Conservation (phyloP, 169 alveolate species). For the Amoebophrya sp. region DNA sequence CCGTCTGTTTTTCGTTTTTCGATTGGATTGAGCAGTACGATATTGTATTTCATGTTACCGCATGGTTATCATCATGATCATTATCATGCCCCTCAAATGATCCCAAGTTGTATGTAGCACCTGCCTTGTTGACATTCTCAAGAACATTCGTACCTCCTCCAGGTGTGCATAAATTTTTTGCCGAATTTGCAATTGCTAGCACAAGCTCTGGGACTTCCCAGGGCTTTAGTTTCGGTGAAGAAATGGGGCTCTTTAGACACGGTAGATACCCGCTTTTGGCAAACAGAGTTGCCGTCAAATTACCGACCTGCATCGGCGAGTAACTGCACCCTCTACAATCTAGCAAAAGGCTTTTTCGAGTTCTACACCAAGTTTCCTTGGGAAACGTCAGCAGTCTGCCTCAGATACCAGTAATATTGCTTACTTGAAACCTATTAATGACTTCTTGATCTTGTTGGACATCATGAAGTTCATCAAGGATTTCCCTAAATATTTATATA, state of each 20-base stretch:
- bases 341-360: not conserved
- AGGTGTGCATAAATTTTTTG: not conserved
- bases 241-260: not conserved
- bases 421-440: no score
- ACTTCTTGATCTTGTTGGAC: no score
- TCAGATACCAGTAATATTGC: not conserved
- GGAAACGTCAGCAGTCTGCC: not conserved
- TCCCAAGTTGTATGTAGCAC: no score
- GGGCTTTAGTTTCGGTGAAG: not conserved
- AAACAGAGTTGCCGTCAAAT: not conserved
- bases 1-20: no score
- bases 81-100: no score
- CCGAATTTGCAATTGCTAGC: not conserved
- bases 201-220: not conserved
- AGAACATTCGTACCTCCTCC: no score
- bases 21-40: no score
- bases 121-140: no score
- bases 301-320: not conserved
- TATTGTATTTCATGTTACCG: no score
- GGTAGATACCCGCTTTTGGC: not conserved
- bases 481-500: no score
- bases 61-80: no score
- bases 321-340: not conserved
- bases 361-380: not conserved
- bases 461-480: no score